These are phyloP conservation scores for Globisporangium ultimum DNA, from an alignment of 352 stramenopile genomes.

Conservation along the genomic window DNA sequence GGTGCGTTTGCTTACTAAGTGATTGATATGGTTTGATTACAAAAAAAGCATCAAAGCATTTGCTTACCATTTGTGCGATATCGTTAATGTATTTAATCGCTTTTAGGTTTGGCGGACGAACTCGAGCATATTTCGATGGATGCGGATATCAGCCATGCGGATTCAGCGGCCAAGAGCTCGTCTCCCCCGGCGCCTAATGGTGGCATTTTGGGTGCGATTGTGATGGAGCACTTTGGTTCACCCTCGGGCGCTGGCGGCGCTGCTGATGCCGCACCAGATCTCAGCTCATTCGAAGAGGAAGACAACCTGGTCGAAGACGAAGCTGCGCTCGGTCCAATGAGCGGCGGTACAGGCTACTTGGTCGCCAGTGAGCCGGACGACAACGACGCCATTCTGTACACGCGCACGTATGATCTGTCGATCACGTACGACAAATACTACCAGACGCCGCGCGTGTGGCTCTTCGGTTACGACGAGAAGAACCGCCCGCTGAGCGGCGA, in stretches of 20 bases:
- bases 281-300: slow-evolving; percentile 74
- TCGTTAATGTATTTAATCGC: slow-evolving; percentile 20
- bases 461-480: slow-evolving; percentile 95
- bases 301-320: slow-evolving; percentile 77
- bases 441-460: slow-evolving; percentile 98
- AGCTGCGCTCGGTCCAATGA: slow-evolving; percentile 27
- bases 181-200: slow-evolving; percentile 4
- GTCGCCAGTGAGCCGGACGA: slow-evolving; percentile 73
- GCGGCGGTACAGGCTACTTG: slow-evolving; percentile 35
- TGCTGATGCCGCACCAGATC: slow-evolving; percentile 26
- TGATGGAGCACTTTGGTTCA: slow-evolving; percentile 65
- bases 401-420: slow-evolving; percentile 96
- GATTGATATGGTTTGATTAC: slow-evolving; percentile 26
- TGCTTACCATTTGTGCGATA: not conserved
- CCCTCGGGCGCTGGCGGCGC: slow-evolving; percentile 9
- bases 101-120: slow-evolving; percentile 40
- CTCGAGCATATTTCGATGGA: slow-evolving; percentile 62
- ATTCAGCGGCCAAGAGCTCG: not conserved
- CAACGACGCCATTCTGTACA: slow-evolving; percentile 91
- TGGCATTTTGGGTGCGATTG: slow-evolving; percentile 61
- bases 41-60: too few relatives aligned
- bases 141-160: slow-evolving; percentile 10
- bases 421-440: slow-evolving; percentile 99
- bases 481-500: slow-evolving; percentile 85
- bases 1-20: slow-evolving; percentile 32